Base-by-base conservation (phyloP, 495 filamentous ascomycete species). In the Thozetella sp. region DNA sequence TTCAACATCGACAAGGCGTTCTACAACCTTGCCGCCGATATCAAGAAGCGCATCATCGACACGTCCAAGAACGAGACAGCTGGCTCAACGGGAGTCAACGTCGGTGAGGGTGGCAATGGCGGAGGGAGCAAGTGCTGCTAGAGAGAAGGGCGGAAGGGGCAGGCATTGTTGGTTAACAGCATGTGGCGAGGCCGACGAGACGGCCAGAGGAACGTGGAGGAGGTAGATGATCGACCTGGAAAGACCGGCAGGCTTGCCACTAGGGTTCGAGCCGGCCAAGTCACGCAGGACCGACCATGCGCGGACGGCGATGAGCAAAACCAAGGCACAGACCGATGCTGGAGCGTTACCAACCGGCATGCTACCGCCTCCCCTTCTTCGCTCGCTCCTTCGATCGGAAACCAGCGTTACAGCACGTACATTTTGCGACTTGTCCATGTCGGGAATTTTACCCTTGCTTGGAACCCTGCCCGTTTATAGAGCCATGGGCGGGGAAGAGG, bases 1-100 rank as follows among this genome's bases (percentile, higher is more conserved):
- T 97, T 96, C 86, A 99, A 98, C 77, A 94, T 99, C 64, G 95
- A 99, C 76, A 93, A 98, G 82, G 95, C 95, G 2, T 99, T 99
- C 74, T 98, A 94, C 76, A 92, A 82, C 75, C 88, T 99, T 59
- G 95, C 95, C 19, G 84, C 90, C 54, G 96, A 97, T 73, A 99
- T 99, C 80, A 99, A 99, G 86, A 97, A 97, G 81, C 80, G 90
- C 58, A 89, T 94, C 68, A 89, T 93, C 71, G 91, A 93, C 69
- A 97, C 88, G 40, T 87, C 89, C 58, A 93, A 93, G 79, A 85
- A 85, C 34, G 91, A 96, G 60, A 85, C 87, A 59, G 73, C 82
- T n/a, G 79, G 82, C 25, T 72, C 83, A 20, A 75, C 80, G 55
- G 85, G 84, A n/a, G 89, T 93, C 54, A 90, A 84, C 69, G 90